phyloP scores from a whole-genome alignment of 441 rosid species.

The Pelargonium fulgidum region DNA sequence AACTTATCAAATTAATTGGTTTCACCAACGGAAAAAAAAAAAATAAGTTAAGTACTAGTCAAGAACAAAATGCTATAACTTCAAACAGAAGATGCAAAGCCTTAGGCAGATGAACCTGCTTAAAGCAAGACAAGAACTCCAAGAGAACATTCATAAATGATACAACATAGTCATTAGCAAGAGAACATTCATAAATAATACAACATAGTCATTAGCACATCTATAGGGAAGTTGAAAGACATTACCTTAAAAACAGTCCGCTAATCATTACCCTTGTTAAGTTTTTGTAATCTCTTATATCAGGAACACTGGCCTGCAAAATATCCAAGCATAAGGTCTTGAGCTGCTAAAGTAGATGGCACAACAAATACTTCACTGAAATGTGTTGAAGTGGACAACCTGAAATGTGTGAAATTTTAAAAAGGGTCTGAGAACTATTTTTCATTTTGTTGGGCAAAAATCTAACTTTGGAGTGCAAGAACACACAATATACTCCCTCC shows the following conservation, averaged over 20 bases:
- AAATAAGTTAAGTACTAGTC: no score
- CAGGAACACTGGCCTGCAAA: conserved; percentile 84
- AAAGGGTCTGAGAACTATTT: background rate
- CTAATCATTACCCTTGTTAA: conserved; percentile 71
- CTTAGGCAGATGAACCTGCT: background rate
- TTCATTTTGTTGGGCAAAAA: background rate
- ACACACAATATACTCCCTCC: background rate
- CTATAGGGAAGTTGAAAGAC: background rate
- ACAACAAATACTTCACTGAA: conserved; percentile 3
- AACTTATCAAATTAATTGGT: background rate
- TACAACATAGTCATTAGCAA: conserved; percentile 7
- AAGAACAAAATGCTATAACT: no score
- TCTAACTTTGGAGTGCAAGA: background rate
- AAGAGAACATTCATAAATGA: background rate
- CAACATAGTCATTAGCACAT: conserved; percentile 5
- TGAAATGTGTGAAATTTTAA: background rate
- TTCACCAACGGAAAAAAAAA: background rate
- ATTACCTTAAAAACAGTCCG: conserved; percentile 83
- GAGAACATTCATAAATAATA: background rate
- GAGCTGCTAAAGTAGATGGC: conserved; percentile 10
- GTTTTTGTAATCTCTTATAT: conserved; percentile 63
- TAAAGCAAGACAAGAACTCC: conserved; percentile 1
- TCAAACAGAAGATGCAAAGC: background rate
- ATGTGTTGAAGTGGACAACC: background rate
- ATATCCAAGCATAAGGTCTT: conserved; percentile 24